Evolutionary conservation across 306 rosid species (phyloP), one percentile per base, ranked within the genome.

Genomic region (Quercus dentata): DNA sequence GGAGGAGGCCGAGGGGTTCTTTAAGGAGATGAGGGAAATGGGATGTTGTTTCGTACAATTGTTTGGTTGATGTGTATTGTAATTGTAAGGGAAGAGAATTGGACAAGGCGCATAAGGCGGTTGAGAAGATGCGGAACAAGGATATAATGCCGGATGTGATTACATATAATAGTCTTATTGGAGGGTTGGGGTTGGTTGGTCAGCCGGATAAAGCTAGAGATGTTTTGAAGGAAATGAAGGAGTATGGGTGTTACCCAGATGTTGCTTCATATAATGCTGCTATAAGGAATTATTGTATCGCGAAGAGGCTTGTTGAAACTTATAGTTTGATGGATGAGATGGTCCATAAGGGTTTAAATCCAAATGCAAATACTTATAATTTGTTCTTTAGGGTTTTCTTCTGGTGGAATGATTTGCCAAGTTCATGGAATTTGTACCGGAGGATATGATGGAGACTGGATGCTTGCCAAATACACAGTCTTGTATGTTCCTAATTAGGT

Each of bases 191-290:
- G 61, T 84, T 94, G 89, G 79, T 89, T 52, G 97, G 97, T 69
- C 97, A 90, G 81, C 97, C 97, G 0, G 95, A 92, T 88, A 92
- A 94, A 61, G 99, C 95, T 25, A 87, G 86, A 62, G 82, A 79
- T 84, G 75, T 92, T 77, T 86, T 92, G 85, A 92, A 91, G 88
- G 99, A 94, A 74, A 92, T 94, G 97, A 87, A 83, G 90, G 97
- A 92, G 87, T 85, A 76, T 74, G 97, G 97, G 27, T 87, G 92
- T 84, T 90, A 87, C 80, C 95, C 97, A 1, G 95, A 94, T 85
- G 91, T 67, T 46, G 89, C 99, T 0, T 97, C 97, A 0, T 91
- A 94, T 46, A 94, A 94, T 86, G 97, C 99, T 49, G 84, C 85
- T 2, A 89, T 94, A 17, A 85, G 97, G 76, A 94, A 94, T 76